These are phyloP conservation scores for Penicillium daleae DNA, from an alignment of 495 filamentous ascomycete species.

Conservation along the genomic window DNA sequence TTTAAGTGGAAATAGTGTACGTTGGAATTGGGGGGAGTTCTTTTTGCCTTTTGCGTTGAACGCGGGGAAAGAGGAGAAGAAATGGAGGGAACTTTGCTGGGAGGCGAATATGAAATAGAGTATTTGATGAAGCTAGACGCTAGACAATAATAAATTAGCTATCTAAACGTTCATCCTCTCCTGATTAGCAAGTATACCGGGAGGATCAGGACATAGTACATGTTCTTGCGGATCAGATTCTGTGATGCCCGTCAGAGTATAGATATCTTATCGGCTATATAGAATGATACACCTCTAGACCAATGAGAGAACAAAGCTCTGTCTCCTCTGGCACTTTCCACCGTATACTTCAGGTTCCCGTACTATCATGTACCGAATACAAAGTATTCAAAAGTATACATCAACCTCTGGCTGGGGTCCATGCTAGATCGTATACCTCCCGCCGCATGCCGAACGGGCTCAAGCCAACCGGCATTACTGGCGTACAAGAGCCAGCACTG, in stretches of 20 bases:
- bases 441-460: conserved; percentile 1
- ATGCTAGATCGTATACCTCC: conserved; percentile 2
- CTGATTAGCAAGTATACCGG: background rate
- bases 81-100: background rate
- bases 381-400: background rate
- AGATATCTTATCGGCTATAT: background rate
- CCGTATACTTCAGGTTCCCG: background rate
- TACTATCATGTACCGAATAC: conserved; percentile 1
- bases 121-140: too few species aligned
- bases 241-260: too few species aligned
- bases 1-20: background rate
- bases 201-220: background rate
- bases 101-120: too few species aligned
- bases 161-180: background rate
- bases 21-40: background rate
- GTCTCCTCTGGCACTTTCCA: background rate
- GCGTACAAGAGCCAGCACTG: background rate
- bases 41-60: background rate
- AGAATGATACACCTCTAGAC: background rate
- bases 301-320: background rate
- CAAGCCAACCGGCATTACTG: background rate
- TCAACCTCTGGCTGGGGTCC: background rate
- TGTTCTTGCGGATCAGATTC: too few species aligned
- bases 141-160: too few species aligned
- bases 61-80: background rate